Evolutionary conservation across 345 rosid species (phyloP).

Genomic region (Laguncularia racemosa): DNA sequence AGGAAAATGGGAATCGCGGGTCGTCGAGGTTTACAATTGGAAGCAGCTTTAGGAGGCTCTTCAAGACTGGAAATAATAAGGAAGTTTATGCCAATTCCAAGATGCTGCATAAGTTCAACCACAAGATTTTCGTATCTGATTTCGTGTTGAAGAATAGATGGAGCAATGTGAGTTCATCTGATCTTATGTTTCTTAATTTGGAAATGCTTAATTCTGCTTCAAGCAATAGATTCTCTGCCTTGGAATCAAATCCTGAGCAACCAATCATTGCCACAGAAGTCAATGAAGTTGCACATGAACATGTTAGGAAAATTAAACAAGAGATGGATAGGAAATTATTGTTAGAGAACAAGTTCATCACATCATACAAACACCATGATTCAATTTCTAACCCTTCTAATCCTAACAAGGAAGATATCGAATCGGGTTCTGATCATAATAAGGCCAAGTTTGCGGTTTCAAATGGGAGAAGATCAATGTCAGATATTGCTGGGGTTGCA

Average conservation of each 20-base stretch:
- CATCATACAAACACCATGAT: too few species aligned
- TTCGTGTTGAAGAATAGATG: constrained; percentile 60
- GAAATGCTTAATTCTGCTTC: constrained; percentile 52
- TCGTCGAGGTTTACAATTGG: constrained; percentile 66
- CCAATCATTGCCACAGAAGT: constrained; percentile 4
- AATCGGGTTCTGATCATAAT: constrained; percentile 15
- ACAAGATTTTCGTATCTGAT: constrained; percentile 59
- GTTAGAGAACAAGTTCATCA: constrained; percentile 28
- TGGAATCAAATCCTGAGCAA: constrained; percentile 9
- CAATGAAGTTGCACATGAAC: constrained; percentile 15
- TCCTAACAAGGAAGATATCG: constrained; percentile 7
- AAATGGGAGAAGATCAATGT: constrained; percentile 51
- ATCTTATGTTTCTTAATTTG: constrained; percentile 58
- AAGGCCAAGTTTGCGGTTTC: constrained; percentile 25
- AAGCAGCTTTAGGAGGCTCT: constrained; percentile 45
- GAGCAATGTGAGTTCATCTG: constrained; percentile 80
- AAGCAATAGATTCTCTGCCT: constrained; percentile 37
- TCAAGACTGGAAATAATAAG: constrained; percentile 13
- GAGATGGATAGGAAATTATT: constrained; percentile 58
- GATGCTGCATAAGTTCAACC: constrained; percentile 47
- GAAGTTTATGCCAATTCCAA: constrained; percentile 8
- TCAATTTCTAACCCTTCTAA: too few species aligned
- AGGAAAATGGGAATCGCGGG: constrained; percentile 36
- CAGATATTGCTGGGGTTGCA: constrained; percentile 63
- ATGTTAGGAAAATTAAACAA: constrained; percentile 33